phyloP scores from a whole-genome alignment of 1,284 basidiomycete species.

The Marasmius fiardii region DNA sequence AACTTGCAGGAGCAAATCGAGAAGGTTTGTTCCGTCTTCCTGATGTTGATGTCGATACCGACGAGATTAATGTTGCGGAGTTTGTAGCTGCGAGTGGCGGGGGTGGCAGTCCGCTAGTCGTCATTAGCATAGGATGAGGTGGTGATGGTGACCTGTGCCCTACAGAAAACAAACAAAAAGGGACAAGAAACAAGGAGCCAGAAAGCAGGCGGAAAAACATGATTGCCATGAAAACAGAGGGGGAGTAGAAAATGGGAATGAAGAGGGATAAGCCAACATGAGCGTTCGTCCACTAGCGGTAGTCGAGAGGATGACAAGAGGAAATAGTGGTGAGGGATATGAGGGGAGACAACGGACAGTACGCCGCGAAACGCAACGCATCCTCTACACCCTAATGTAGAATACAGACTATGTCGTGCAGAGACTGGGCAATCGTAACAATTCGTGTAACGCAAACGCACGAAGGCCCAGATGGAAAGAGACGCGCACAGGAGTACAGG shows the following conservation, averaged over 20 bases:
- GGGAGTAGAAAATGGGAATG: conserved; percentile 21
- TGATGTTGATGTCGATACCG: background rate
- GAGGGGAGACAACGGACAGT: conserved; percentile 14
- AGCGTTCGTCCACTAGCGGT: conserved; percentile 47
- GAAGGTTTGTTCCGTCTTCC: background rate
- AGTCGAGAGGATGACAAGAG: conserved; percentile 37
- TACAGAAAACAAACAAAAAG: conserved; percentile 9
- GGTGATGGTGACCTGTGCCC: conserved; percentile 14
- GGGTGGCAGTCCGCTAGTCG: background rate
- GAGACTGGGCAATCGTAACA: conserved; percentile 29
- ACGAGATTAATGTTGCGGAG: background rate
- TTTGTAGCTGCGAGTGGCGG: background rate
- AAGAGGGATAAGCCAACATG: conserved; percentile 43
- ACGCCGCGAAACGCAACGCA: background rate
- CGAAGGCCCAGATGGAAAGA: conserved; percentile 4
- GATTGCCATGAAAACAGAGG: conserved; percentile 33
- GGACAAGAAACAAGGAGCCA: conserved; percentile 4
- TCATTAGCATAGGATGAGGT: background rate
- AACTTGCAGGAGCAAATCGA: background rate
- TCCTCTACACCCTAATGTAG: background rate
- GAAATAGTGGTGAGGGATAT: conserved; percentile 19
- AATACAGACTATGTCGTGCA: background rate
- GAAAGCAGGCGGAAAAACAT: conserved; percentile 18
- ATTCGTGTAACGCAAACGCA: conserved; percentile 29
- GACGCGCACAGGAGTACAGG: conserved; percentile 2